Percentiles rank a stretch among this genome's conserved stretches.
These are phyloP conservation scores for Aspergillus sp. DNA, from an alignment of 2,329 filamentous ascomycete species.

Conservation along the genomic window DNA sequence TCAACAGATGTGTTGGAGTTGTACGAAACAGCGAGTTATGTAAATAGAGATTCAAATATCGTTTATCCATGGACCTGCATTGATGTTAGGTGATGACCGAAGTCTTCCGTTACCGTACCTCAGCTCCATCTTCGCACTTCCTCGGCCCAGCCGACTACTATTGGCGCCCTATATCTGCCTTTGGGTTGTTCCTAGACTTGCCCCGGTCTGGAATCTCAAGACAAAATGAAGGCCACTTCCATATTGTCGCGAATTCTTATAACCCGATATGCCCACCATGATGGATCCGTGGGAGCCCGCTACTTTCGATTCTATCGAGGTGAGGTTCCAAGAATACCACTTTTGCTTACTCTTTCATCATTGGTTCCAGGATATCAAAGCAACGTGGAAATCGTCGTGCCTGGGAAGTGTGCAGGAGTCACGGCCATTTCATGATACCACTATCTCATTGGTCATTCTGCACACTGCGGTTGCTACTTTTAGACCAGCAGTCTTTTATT, in stretches of 20 bases:
- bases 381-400: neutral
- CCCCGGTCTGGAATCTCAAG: neutral
- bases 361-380: neutral
- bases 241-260: neutral
- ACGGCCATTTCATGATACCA: neutral
- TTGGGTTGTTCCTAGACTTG: neutral
- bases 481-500: neutral
- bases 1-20: conserved; percentile 26
- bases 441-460: neutral
- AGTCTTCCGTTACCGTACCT: conserved; percentile 12
- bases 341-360: neutral
- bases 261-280: neutral
- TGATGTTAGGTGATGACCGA: conserved; percentile 32
- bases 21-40: conserved; percentile 35
- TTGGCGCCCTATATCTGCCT: neutral
- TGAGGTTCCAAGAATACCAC: neutral
- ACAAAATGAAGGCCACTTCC: neutral
- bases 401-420: neutral
- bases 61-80: conserved; percentile 34
- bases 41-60: conserved; percentile 41
- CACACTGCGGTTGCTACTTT: neutral
- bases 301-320: neutral
- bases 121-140: neutral
- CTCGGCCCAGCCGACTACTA: neutral
- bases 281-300: too few relatives aligned